Evolutionary conservation across 208 protist genomes (phyloP).

Genomic region (Leishmania lainsoni): DNA sequence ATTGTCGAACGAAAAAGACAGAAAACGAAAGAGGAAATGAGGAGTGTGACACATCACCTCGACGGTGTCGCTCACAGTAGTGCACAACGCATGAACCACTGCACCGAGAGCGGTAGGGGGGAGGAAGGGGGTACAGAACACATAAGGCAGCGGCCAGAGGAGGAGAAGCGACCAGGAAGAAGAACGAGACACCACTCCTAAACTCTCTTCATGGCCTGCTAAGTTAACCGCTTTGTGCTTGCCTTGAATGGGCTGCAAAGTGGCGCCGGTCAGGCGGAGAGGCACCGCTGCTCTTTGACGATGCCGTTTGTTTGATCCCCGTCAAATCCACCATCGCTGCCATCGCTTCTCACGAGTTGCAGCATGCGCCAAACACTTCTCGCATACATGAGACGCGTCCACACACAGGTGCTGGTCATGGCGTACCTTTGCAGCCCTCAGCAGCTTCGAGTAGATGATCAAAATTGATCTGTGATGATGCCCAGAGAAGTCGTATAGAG

Average conservation of each 20-base stretch:
- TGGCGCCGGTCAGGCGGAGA: background rate
- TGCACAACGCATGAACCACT: background rate
- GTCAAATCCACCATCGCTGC: background rate
- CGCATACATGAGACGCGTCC: background rate
- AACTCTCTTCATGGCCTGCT: background rate
- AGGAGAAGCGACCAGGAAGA: background rate
- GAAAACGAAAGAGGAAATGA: no score
- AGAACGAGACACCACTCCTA: background rate
- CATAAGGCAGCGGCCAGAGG: background rate
- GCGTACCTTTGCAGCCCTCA: background rate
- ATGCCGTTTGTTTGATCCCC: background rate
- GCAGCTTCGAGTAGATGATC: background rate
- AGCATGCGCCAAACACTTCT: background rate
- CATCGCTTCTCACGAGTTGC: background rate
- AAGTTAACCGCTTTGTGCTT: background rate
- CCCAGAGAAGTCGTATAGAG: slow-evolving; percentile 4
- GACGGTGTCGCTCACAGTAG: no score
- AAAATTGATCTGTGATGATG: background rate
- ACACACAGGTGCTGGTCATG: background rate
- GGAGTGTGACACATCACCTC: no score
- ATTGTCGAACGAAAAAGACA: no score
- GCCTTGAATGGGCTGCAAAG: background rate
- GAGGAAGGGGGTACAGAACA: background rate
- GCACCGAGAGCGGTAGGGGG: background rate
- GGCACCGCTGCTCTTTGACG: background rate